Evolutionary conservation across 2,329 filamentous ascomycete genomes (phyloP).

Genomic region (Botrytis byssoidea): DNA sequence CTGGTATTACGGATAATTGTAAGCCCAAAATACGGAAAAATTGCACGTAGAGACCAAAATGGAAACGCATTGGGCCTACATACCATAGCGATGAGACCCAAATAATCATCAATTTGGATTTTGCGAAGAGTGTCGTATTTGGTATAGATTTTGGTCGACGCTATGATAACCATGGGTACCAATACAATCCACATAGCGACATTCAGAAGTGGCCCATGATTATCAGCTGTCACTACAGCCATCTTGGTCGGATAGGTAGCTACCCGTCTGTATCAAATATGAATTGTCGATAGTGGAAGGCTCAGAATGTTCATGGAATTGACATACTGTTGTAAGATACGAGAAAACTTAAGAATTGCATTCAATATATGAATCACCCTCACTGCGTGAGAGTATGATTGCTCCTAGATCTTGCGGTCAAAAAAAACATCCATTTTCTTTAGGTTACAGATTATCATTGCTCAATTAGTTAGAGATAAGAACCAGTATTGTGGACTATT

Average conservation of each 20-base stretch:
- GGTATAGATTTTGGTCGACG: conserved; percentile 10
- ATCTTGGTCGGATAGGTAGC: background rate
- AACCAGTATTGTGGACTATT: too few relatives aligned
- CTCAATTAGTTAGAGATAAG: background rate
- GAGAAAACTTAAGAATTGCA: background rate
- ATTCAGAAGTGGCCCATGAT: conserved; percentile 17
- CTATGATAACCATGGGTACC: conserved; percentile 15
- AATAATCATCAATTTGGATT: conserved; percentile 10
- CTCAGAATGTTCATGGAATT: background rate
- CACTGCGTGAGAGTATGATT: too few relatives aligned
- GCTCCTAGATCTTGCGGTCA: too few relatives aligned
- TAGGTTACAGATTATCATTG: background rate
- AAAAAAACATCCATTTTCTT: too few relatives aligned
- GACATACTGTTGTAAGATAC: background rate
- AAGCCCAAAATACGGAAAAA: background rate
- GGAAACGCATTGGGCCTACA: background rate
- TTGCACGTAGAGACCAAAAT: background rate
- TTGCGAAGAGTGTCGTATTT: conserved; percentile 1
- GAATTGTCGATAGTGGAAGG: too few relatives aligned
- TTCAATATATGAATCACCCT: too few relatives aligned
- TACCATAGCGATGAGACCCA: conserved; percentile 8
- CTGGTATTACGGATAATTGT: background rate
- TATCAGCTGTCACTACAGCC: conserved; percentile 7
- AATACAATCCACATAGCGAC: conserved; percentile 18
- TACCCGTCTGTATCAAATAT: background rate